Percentiles rank a stretch among this genome's conserved stretches.
These are phyloP conservation scores for Aspergillus egyptiacus DNA, from an alignment of 495 filamentous ascomycete genomes.

Conservation along the genomic window DNA sequence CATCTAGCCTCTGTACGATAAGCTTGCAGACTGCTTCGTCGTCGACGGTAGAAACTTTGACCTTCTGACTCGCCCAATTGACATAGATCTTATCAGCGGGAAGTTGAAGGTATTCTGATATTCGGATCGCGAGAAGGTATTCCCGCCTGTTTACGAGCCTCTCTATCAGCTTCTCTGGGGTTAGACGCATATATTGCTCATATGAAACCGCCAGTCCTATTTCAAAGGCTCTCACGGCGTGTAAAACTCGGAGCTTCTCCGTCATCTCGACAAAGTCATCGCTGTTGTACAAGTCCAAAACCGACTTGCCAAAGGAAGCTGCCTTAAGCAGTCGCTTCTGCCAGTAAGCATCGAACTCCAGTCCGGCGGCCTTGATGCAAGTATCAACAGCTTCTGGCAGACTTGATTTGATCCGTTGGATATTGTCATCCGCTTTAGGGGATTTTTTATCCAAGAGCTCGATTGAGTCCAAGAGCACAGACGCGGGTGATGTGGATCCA, in stretches of 20 bases:
- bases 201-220: constrained; percentile 89
- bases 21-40: constrained; percentile 83
- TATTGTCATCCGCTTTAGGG: constrained; percentile 95
- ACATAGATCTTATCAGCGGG: constrained; percentile 88
- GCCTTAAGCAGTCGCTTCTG: constrained; percentile 94
- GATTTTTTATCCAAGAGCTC: constrained; percentile 89
- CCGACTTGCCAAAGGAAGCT: constrained; percentile 94
- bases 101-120: constrained; percentile 83
- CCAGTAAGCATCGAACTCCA: constrained; percentile 85
- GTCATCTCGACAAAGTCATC: constrained; percentile 99
- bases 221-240: constrained; percentile 84
- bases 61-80: constrained; percentile 94
- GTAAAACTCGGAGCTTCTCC: constrained; percentile 85
- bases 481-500: constrained; percentile 79
- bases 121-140: constrained; percentile 81
- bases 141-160: constrained; percentile 83
- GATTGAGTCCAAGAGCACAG: constrained; percentile 85
- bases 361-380: constrained; percentile 83
- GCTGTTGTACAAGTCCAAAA: constrained; percentile 90
- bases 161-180: constrained; percentile 77
- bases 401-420: constrained; percentile 80
- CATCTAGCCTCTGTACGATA: constrained; percentile 79
- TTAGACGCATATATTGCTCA: constrained; percentile 82
- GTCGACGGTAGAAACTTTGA: constrained; percentile 73
- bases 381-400: constrained; percentile 88